Percentiles rank a stretch among this genome's conserved stretches.
phyloP scores from a whole-genome alignment of 2,329 filamentous ascomycete genomes.

The Pezicula rhizophila region DNA sequence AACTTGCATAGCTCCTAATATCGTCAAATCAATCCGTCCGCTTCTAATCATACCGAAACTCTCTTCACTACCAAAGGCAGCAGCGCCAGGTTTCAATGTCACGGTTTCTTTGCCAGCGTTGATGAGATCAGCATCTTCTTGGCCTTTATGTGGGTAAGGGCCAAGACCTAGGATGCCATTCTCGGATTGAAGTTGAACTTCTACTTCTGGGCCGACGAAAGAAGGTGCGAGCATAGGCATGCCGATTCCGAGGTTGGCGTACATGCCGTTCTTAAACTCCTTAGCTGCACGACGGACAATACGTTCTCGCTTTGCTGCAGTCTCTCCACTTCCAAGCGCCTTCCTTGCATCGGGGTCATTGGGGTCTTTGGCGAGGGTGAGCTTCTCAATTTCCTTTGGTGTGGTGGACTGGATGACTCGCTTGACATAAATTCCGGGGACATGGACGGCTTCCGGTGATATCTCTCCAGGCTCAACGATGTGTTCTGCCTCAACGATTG shows the following conservation, averaged over 20 bases:
- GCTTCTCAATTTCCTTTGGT: slow-evolving; percentile 80
- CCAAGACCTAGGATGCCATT: slow-evolving; percentile 74
- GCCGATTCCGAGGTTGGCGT: slow-evolving; percentile 85
- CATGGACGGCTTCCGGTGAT: slow-evolving; percentile 73
- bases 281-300: slow-evolving; percentile 82
- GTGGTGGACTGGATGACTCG: slow-evolving; percentile 76
- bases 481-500: slow-evolving; percentile 87
- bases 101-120: slow-evolving; percentile 93
- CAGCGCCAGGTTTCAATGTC: slow-evolving; percentile 71
- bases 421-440: slow-evolving; percentile 89
- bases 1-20: slow-evolving; percentile 88
- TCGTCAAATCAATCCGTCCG: slow-evolving; percentile 81
- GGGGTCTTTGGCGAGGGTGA: slow-evolving; percentile 62
- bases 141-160: slow-evolving; percentile 65
- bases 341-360: slow-evolving; percentile 25
- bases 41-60: slow-evolving; percentile 89
- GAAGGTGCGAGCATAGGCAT: slow-evolving; percentile 89
- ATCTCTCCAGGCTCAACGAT: slow-evolving; percentile 89
- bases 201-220: slow-evolving; percentile 72
- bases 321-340: slow-evolving; percentile 27
- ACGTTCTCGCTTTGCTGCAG: slow-evolving; percentile 65
- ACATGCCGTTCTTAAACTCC: slow-evolving; percentile 94
- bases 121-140: slow-evolving; percentile 82
- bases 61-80: slow-evolving; percentile 81
- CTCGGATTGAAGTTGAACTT: slow-evolving; percentile 77